phyloP scores from a whole-genome alignment of 345 rosid species.

The Lenwebbia sp. region DNA sequence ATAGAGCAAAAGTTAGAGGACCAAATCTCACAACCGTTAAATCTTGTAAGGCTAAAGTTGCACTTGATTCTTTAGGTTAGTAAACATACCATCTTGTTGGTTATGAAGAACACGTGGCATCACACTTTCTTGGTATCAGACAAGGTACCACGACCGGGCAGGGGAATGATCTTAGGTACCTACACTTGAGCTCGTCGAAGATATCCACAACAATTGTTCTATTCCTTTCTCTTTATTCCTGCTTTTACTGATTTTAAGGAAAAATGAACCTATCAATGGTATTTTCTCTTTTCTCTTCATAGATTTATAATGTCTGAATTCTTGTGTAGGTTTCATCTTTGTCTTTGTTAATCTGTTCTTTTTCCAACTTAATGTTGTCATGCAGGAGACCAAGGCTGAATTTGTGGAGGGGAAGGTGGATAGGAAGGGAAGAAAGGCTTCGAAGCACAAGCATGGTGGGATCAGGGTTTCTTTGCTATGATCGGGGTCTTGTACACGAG shows the following conservation, averaged over 20 bases:
- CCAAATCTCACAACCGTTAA: background rate
- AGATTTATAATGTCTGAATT: background rate
- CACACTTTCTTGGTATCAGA: background rate
- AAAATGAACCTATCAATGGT: background rate
- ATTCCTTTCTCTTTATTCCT: background rate
- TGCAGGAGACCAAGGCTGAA: background rate
- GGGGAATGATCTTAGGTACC: background rate
- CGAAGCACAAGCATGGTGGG: constrained; percentile 45
- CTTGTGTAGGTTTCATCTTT: background rate
- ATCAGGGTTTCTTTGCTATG: background rate
- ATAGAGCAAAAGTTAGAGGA: background rate
- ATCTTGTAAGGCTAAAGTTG: background rate
- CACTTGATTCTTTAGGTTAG: background rate
- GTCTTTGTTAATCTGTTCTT: background rate
- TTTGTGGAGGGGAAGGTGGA: constrained; percentile 38
- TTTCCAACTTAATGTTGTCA: background rate
- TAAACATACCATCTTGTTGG: background rate
- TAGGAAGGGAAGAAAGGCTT: constrained; percentile 44
- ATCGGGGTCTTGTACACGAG: background rate
- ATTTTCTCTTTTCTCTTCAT: background rate
- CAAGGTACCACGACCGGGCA: background rate
- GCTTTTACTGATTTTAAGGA: background rate
- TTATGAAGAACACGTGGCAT: background rate
- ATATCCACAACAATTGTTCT: background rate
- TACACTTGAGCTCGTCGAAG: background rate